These are phyloP conservation scores for Typha latifolia DNA, from an alignment of 176 grass and related monocot genomes.

Conservation along the genomic window DNA sequence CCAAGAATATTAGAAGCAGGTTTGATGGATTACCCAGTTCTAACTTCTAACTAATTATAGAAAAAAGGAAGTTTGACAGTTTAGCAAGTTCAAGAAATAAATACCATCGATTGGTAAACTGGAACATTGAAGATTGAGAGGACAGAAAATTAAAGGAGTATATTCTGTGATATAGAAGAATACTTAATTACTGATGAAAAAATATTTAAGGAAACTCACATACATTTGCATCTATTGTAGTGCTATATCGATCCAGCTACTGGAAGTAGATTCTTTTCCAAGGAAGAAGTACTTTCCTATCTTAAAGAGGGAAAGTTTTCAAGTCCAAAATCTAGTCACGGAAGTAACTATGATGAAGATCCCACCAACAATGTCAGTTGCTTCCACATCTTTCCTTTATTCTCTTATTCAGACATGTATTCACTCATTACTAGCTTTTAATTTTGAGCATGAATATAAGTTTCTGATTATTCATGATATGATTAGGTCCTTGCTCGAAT, in stretches of 20 bases:
- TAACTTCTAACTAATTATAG: not conserved
- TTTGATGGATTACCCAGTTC: no score
- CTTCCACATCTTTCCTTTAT: slow-evolving; percentile 9
- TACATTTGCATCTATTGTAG: slow-evolving; percentile 16
- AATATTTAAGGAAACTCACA: not conserved
- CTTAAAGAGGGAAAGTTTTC: slow-evolving; percentile 28
- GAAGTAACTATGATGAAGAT: slow-evolving; percentile 25
- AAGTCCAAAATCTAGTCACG: slow-evolving; percentile 14
- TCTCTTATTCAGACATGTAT: slow-evolving; percentile 3
- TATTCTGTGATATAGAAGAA: not conserved
- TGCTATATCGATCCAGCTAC: slow-evolving; percentile 37
- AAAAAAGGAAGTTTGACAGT: not conserved
- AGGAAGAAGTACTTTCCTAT: slow-evolving; percentile 39
- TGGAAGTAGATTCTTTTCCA: slow-evolving; percentile 30
- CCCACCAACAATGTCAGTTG: slow-evolving; percentile 29
- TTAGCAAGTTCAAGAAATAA: not conserved
- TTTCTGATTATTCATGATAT: slow-evolving; percentile 1
- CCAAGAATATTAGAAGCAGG: no score
- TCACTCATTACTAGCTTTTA: not conserved
- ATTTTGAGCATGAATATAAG: not conserved
- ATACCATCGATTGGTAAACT: not conserved
- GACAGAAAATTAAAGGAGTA: not conserved
- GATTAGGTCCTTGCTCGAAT: slow-evolving; percentile 39
- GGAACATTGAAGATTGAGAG: not conserved
- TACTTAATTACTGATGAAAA: not conserved